Evolutionary conservation across 257 asterid genomes (phyloP), one percentile per base, ranked within the genome.

Genomic region (Solanum clarkiae): DNA sequence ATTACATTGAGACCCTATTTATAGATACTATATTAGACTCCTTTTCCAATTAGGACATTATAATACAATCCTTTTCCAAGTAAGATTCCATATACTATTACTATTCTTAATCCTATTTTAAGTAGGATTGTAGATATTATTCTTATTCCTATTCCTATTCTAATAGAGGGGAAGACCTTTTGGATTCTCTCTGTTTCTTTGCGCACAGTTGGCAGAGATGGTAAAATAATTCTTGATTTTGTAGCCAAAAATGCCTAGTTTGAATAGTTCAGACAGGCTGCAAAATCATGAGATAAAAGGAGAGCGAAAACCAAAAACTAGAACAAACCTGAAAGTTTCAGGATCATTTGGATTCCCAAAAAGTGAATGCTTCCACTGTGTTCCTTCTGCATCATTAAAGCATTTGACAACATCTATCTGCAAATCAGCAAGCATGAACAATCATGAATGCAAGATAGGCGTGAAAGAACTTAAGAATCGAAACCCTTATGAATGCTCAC

Each of bases 341-440:
- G 93, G 89, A 88, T 95, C 99, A 91, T 91, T 95, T 20, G 99
- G 98, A 92, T 96, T 95, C 87, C 99, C 98, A 77, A 96, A 95
- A 86, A 96, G 94, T 86, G 99, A 96, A 90, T 94, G 93, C 85
- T 94, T 95, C 99, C 99, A 96, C 55, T 91, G 98, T 56, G 93
- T 92, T 84, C 97, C 98, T 85, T 96, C 98, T 57, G 92, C 91
- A 85, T 94, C 97, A 88, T 86, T 96, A 90, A 93, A 96, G 92
- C 98, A 92, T 92, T 90, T 94, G 88, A 96, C 98, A 36, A 96
- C 98, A 90, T 96, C 93, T 87, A 95, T 90, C 98, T 94, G 88
- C 62, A 75, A 70, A 68, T 84, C 87, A 81, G 74, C 81, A 60
- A 54, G 84, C 86, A 87, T 84, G 83, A 75, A 88, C 83, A 80